Evolutionary conservation across 495 filamentous ascomycete species (phyloP), one percentile per base, ranked within the genome.

Genomic region (Aspergillus ostianus): DNA sequence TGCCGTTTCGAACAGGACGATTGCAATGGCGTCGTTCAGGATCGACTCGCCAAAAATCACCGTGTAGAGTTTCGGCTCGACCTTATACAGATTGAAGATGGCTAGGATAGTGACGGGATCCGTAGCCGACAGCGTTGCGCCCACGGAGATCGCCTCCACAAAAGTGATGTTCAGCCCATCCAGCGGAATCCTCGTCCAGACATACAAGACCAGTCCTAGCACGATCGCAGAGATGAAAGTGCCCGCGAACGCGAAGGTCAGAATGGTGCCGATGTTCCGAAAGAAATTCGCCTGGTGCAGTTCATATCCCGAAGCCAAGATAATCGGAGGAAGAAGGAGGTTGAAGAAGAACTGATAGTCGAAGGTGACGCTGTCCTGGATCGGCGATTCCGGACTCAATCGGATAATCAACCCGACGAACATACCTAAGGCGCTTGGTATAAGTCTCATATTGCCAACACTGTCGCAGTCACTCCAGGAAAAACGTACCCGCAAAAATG

Each of bases 341-440:
- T 98, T 98, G 80, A 98, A 98, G 81, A 98, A 98, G 74, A 97
- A 93, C 67, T 97, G 92, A 73, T 98, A 97, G 77, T 98, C 87
- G 80, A 98, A 98, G 71, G 88, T 94, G 62, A 98, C 90, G 60
- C 89, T 84, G 61, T 88, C 87, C 71, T 91, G 89, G 58, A 98
- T 92, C 63, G 87, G 89, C 45, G 91, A 87, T 62, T 86, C 85
- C 54, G 87, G 82, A 49, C 85, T 88, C 53, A 97, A 73, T 66
- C 94, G 85, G 49, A 98, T 85, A 64, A 97, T 86, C 64, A 98
- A 78, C 2, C 94, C 94, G 51, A 98, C 90, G 56, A 92, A 88
- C 94, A 98, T 98, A 55, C 94, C 93, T 97, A 67, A 32, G 29
- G 23, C 18, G 69, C 48, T 13, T 1, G 36, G 21, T 7, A 49